phyloP scores from a whole-genome alignment of 345 rosid species.

The Citrus sinensis region DVS_A1.0 CM039165.1:30510501-30511000 shows the following conservation, averaged over 20 bases:
- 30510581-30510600: conserved; percentile 68
- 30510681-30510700: background rate
- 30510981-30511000: conserved; percentile 36
- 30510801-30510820: background rate
- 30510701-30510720: too few species aligned
- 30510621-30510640: conserved; percentile 50
- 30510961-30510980: conserved; percentile 25
- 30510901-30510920: background rate
- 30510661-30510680: background rate
- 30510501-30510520: conserved; percentile 53
- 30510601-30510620: conserved; percentile 70
- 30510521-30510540: conserved; percentile 50
- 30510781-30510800: background rate
- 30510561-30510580: conserved; percentile 71
- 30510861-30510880: background rate
- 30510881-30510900: background rate
- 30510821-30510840: background rate
- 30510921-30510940: background rate
- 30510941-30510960: conserved; percentile 31
- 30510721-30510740: too few species aligned
- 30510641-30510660: background rate
- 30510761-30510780: background rate
- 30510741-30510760: too few species aligned
- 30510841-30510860: background rate
- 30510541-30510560: conserved; percentile 45